Evolutionary conservation across 306 rosid genomes (phyloP).

Genomic region (Datisca glomerata): DNA sequence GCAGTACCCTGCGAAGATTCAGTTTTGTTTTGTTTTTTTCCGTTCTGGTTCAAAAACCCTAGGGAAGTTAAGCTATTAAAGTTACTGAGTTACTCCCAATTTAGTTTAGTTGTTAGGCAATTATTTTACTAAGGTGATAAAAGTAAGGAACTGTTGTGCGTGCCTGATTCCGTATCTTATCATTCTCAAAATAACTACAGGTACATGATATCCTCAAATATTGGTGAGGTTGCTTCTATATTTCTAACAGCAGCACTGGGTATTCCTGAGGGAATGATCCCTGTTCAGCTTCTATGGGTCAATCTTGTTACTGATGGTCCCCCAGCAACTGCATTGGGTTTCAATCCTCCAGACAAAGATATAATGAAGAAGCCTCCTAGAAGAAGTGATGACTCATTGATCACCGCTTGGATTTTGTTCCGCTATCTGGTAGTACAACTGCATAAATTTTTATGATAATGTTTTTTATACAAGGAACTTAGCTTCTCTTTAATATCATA

Average conservation of each 20-base stretch:
- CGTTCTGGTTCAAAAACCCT: no score
- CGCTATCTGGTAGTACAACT: constrained; percentile 89
- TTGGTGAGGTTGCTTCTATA: constrained; percentile 78
- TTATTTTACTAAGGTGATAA: no score
- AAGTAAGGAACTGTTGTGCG: background rate
- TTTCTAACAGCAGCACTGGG: constrained; percentile 86
- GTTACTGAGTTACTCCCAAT: no score
- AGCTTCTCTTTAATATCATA: no score
- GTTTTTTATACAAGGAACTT: no score
- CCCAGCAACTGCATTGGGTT: constrained; percentile 96
- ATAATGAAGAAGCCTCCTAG: constrained; percentile 90
- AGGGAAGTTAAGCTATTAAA: no score
- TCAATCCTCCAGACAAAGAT: constrained; percentile 84
- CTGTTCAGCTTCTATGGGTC: constrained; percentile 98
- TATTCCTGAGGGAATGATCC: constrained; percentile 93
- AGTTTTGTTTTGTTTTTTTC: no score
- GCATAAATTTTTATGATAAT: no score
- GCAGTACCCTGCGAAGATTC: no score
- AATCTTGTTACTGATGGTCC: constrained; percentile 98
- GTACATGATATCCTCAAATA: constrained; percentile 89
- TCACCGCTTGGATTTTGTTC: constrained; percentile 79
- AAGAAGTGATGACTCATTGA: constrained; percentile 64
- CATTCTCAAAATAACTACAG: constrained; percentile 15
- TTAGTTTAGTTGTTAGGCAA: no score
- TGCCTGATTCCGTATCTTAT: background rate